Evolutionary conservation across 2,329 filamentous ascomycete genomes (phyloP).

Genomic region (Aspergillus ruber): DNA sequence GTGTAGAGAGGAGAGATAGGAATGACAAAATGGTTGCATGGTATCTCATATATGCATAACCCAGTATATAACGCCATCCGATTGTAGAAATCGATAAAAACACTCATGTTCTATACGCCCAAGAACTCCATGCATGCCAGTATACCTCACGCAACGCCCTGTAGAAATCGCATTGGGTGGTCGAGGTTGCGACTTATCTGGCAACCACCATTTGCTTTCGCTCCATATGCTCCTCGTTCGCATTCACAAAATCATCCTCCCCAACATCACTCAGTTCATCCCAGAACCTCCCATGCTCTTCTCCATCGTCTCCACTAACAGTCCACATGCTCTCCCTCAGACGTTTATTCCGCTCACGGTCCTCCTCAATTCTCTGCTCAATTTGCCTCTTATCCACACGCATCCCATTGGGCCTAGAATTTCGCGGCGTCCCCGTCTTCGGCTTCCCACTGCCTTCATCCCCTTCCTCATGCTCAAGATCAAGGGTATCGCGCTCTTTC

Average conservation of each 20-base stretch:
- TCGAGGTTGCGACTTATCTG: constrained; percentile 1
- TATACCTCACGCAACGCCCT: not conserved
- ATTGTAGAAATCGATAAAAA: too few species aligned
- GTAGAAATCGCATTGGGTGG: not conserved
- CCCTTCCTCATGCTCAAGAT: constrained; percentile 30
- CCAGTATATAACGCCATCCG: too few species aligned
- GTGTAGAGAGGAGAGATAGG: too few species aligned
- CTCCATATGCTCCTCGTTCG: constrained; percentile 65
- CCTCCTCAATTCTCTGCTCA: constrained; percentile 94
- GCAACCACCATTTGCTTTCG: constrained; percentile 40
- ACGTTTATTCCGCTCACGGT: constrained; percentile 88
- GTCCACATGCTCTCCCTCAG: constrained; percentile 91
- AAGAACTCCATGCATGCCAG: too few species aligned
- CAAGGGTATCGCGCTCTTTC: constrained; percentile 65
- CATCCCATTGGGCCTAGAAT: constrained; percentile 33
- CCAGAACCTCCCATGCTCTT: constrained; percentile 76
- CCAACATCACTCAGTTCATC: constrained; percentile 81
- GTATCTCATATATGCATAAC: too few species aligned
- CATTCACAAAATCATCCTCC: constrained; percentile 75
- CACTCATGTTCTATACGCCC: too few species aligned
- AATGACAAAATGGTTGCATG: too few species aligned
- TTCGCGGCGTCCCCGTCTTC: constrained; percentile 23
- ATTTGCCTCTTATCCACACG: constrained; percentile 78
- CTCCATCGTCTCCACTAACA: constrained; percentile 57
- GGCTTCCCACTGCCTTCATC: constrained; percentile 18